Percentiles rank a stretch among this genome's conserved stretches.
phyloP scores from a whole-genome alignment of 148 eudicot species.

The Amaranthus palmeri region DNA sequence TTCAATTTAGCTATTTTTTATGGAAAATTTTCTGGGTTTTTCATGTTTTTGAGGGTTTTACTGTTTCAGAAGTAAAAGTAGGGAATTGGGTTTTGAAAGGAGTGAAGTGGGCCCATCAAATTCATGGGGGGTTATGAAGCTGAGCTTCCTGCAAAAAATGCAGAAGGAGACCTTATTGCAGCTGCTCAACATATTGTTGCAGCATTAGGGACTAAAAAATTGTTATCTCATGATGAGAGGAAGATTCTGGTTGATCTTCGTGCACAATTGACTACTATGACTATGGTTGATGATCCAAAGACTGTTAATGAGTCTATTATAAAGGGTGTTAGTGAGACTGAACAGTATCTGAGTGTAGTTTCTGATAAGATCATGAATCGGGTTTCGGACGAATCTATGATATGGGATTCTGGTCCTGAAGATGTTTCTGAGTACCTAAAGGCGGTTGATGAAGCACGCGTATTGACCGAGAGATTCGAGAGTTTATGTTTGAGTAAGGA shows the following conservation, averaged over 20 bases:
- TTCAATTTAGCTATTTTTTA: not conserved
- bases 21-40: not conserved
- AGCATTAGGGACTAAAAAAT: constrained; percentile 45
- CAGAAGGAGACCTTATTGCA: constrained; percentile 58
- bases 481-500: constrained; percentile 32
- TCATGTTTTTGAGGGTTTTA: constrained; percentile 22
- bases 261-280: constrained; percentile 43
- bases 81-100: constrained; percentile 10
- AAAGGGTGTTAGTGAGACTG: constrained; percentile 32
- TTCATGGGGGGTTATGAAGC: constrained; percentile 48
- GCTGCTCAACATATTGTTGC: constrained; percentile 55
- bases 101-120: constrained; percentile 19
- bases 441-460: constrained; percentile 53
- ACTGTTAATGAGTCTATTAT: constrained; percentile 6
- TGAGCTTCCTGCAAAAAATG: constrained; percentile 21
- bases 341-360: constrained; percentile 41
- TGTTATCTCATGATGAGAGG: constrained; percentile 47
- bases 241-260: constrained; percentile 57
- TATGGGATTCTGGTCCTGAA: constrained; percentile 68
- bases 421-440: constrained; percentile 58
- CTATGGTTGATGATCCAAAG: constrained; percentile 24
- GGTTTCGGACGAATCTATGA: constrained; percentile 55
- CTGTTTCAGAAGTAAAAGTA: constrained; percentile 20
- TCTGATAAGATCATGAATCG: constrained; percentile 56
- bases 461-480: constrained; percentile 50